Percentiles rank a stretch among this genome's conserved stretches.
Conservation (phyloP, 257 asterid species). For the Anisodus tanguticus region DNA sequence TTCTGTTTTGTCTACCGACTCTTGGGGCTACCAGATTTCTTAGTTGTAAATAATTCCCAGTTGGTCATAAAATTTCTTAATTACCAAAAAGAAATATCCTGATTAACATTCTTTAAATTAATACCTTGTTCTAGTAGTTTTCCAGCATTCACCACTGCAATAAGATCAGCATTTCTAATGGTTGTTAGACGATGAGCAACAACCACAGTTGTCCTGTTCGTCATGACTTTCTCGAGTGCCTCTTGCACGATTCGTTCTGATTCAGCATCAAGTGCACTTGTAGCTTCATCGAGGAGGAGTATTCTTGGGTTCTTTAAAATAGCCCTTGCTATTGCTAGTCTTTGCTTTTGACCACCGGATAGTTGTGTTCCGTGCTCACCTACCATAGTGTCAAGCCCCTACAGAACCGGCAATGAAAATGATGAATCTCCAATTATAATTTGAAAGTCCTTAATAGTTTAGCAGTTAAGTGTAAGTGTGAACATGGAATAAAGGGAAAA, state of each 20-base stretch:
- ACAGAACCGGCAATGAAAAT: not conserved
- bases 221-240: conserved; percentile 79
- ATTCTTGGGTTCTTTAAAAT: conserved; percentile 75
- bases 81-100: not conserved
- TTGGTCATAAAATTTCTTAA: no score
- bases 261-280: conserved; percentile 84
- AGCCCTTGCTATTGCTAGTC: conserved; percentile 84
- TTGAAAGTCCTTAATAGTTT: not conserved
- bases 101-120: not conserved
- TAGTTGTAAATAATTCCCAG: no score
- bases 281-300: conserved; percentile 90
- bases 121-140: conserved; percentile 76
- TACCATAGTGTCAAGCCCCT: conserved; percentile 86
- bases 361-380: conserved; percentile 87
- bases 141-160: conserved; percentile 74
- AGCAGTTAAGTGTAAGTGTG: not conserved
- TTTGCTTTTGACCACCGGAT: conserved; percentile 88
- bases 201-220: conserved; percentile 70
- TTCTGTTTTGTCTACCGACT: no score
- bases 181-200: conserved; percentile 86
- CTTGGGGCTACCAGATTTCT: no score
- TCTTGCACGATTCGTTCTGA: conserved; percentile 76
- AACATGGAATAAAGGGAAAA: not conserved
- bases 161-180: conserved; percentile 77
- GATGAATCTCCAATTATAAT: not conserved